Evolutionary conservation across 2,329 filamentous ascomycete species (phyloP).

Genomic region (Sclerotinia subarctica): DNA sequence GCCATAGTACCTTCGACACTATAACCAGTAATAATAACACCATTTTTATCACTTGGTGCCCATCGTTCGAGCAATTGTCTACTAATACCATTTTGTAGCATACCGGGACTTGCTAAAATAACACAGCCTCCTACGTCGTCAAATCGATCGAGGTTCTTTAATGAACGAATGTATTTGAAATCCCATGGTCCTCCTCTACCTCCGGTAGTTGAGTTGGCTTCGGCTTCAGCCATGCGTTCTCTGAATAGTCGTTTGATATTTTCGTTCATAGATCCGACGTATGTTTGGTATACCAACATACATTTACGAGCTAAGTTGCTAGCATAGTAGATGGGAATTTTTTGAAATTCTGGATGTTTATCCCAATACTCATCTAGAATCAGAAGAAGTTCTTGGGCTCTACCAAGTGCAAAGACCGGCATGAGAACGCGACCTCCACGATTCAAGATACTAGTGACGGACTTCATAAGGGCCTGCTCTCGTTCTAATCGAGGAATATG

Average conservation of each 20-base stretch:
- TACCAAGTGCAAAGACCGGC: slow-evolving; percentile 90
- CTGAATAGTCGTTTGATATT: slow-evolving; percentile 96
- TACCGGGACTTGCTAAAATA: slow-evolving; percentile 96
- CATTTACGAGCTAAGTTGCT: slow-evolving; percentile 92
- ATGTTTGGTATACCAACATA: slow-evolving; percentile 98
- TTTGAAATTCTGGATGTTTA: slow-evolving; percentile 82
- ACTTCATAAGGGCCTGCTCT: slow-evolving; percentile 92
- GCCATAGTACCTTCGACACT: slow-evolving; percentile 99
- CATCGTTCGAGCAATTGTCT: slow-evolving; percentile 89
- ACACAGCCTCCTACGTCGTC: slow-evolving; percentile 95
- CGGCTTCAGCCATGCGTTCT: slow-evolving; percentile 86
- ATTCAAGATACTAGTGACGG: slow-evolving; percentile 86
- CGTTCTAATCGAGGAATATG: slow-evolving; percentile 88
- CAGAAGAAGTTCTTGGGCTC: slow-evolving; percentile 88
- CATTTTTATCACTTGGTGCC: slow-evolving; percentile 95
- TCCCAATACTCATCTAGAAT: slow-evolving; percentile 98
- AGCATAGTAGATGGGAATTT: slow-evolving; percentile 94
- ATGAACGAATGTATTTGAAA: slow-evolving; percentile 86
- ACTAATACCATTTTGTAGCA: slow-evolving; percentile 95
- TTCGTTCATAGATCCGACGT: slow-evolving; percentile 97
- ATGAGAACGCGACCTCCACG: slow-evolving; percentile 89
- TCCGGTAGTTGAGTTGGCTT: slow-evolving; percentile 70
- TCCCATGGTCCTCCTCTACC: slow-evolving; percentile 91
- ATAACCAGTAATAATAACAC: slow-evolving; percentile 98
- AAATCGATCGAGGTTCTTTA: slow-evolving; percentile 92